Conservation (phyloP, 257 asterid species). For the Scutellaria galericulata region DNA sequence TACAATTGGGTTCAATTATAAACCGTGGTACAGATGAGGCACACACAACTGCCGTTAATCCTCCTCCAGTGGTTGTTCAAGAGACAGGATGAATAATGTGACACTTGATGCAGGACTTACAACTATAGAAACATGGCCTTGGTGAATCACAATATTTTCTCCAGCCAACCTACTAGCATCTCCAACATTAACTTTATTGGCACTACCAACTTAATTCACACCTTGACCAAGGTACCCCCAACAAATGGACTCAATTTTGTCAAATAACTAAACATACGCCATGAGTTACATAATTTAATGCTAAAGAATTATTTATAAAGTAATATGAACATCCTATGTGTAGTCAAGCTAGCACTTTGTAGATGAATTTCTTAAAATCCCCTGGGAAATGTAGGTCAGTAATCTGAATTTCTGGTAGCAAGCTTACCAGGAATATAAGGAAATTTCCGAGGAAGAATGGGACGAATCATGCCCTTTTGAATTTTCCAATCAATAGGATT, state of each 20-base stretch:
- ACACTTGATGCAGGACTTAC: background rate
- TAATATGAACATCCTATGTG: background rate
- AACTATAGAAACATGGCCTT: background rate
- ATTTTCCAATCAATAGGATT: conserved; percentile 88
- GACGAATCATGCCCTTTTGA: conserved; percentile 82
- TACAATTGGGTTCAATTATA: too few species aligned
- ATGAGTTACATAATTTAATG: background rate
- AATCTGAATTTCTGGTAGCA: conserved; percentile 15
- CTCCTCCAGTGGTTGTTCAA: background rate
- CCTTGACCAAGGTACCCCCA: background rate
- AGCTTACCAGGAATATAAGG: conserved; percentile 80
- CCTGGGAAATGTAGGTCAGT: conserved; percentile 6
- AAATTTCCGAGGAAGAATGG: conserved; percentile 70
- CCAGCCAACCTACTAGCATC: too few species aligned
- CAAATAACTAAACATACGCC: conserved; percentile 2
- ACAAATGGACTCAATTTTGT: background rate
- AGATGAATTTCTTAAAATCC: background rate
- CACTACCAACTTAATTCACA: background rate
- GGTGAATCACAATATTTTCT: background rate
- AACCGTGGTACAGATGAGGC: background rate
- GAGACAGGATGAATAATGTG: background rate
- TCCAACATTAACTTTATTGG: too few species aligned
- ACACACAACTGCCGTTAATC: background rate
- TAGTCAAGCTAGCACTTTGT: background rate
- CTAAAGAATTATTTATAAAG: background rate